A percentile compares a stretch with the other conserved stretches of the same genome.
Conservation (phyloP, 106 monocot species). For the Acorus calamus region DNA sequence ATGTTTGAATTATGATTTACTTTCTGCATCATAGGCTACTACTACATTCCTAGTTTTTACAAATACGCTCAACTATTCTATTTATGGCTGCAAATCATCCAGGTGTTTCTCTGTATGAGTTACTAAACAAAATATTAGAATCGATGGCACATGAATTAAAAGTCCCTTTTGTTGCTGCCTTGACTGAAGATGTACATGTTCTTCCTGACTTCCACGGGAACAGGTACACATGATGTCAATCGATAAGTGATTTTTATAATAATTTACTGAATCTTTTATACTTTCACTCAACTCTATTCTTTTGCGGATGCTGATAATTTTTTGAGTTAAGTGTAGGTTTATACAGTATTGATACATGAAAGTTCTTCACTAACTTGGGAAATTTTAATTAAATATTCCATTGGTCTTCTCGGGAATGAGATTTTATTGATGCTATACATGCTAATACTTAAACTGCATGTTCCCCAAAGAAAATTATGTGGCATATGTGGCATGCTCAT, state of each 20-base stretch:
- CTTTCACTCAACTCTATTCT: too few species aligned
- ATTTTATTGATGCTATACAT: too few species aligned
- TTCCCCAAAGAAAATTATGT: too few species aligned
- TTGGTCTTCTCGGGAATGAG: too few species aligned
- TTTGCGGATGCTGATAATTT: too few species aligned
- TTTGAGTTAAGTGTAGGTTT: too few species aligned
- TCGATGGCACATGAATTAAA: constrained; percentile 49
- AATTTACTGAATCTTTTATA: too few species aligned
- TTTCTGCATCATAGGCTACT: neutral
- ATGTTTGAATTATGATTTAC: neutral
- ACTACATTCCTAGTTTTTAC: neutral
- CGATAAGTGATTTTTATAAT: neutral
- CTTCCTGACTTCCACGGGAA: constrained; percentile 99
- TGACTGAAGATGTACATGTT: constrained; percentile 80
- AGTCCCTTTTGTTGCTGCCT: constrained; percentile 55
- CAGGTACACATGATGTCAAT: constrained; percentile 30
- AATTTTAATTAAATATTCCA: too few species aligned
- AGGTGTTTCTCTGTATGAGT: constrained; percentile 71
- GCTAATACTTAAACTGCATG: too few species aligned
- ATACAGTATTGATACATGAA: too few species aligned
- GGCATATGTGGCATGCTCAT: too few species aligned
- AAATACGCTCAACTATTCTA: neutral
- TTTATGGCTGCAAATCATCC: constrained; percentile 2
- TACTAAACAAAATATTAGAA: constrained; percentile 69
- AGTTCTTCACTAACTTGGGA: too few species aligned